These are phyloP conservation scores for Nitzschia sp. DNA, from an alignment of 108 stramenopile species.

Conservation along the genomic window DNA sequence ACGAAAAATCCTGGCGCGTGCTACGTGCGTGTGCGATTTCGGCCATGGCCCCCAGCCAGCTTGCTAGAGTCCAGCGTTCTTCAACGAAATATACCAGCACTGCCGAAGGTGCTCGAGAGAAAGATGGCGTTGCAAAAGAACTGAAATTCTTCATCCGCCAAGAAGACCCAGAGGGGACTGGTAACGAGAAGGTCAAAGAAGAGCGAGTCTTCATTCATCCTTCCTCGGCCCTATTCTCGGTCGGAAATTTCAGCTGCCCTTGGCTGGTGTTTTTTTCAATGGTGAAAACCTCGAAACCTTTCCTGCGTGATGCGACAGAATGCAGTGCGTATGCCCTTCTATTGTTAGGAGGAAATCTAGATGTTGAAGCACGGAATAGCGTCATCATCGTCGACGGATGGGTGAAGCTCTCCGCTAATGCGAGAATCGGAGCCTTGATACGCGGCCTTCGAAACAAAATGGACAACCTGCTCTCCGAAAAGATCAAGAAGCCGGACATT, in stretches of 20 bases:
- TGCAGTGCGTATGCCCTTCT: constrained; percentile 88
- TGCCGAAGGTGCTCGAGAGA: constrained; percentile 74
- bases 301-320: constrained; percentile 89
- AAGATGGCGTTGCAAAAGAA: constrained; percentile 68
- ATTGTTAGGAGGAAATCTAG: constrained; percentile 89
- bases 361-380: constrained; percentile 81
- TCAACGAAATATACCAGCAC: constrained; percentile 80
- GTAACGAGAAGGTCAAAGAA: constrained; percentile 36
- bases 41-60: constrained; percentile 68
- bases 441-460: constrained; percentile 76
- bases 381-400: constrained; percentile 79
- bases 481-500: constrained; percentile 61
- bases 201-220: constrained; percentile 94
- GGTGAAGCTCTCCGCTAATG: constrained; percentile 81
- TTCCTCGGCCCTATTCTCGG: constrained; percentile 74
- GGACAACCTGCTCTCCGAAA: constrained; percentile 68
- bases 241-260: constrained; percentile 85
- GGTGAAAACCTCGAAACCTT: constrained; percentile 88
- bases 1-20: constrained; percentile 70
- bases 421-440: constrained; percentile 89
- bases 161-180: background rate
- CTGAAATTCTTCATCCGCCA: constrained; percentile 70
- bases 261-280: constrained; percentile 92
- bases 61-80: constrained; percentile 73
- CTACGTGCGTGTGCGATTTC: constrained; percentile 70